Percentiles rank a stretch among this genome's conserved stretches.
These are phyloP conservation scores for Zelopaecilomyces penicillatus DNA, from an alignment of 2,329 filamentous ascomycete species.

Conservation along the genomic window DNA sequence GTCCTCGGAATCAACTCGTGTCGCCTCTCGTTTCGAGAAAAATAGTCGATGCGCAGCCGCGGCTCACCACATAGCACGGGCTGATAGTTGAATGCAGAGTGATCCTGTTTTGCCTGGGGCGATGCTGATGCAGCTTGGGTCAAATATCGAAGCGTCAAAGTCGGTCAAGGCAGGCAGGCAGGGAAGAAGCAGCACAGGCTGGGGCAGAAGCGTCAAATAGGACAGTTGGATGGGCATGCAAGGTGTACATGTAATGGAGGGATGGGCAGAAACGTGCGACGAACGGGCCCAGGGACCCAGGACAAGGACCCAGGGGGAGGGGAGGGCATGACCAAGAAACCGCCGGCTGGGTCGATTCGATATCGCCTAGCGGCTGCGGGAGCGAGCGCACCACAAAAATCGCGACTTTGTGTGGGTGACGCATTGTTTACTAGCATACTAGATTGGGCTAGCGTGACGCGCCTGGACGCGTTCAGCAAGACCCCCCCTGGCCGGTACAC, in stretches of 20 bases:
- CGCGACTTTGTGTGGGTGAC: slow-evolving; percentile 18
- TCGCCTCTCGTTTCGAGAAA: too few species aligned
- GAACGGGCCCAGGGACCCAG: not conserved
- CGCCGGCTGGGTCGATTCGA: slow-evolving; percentile 1
- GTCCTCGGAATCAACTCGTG: too few species aligned
- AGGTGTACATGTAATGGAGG: slow-evolving; percentile 2
- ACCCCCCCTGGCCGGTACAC: slow-evolving; percentile 6
- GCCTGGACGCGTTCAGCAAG: slow-evolving; percentile 23
- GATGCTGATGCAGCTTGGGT: too few species aligned
- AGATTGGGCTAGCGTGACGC: slow-evolving; percentile 21
- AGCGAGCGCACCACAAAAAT: slow-evolving; percentile 2
- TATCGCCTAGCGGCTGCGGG: not conserved
- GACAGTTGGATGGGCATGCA: slow-evolving; percentile 8
- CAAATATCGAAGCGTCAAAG: too few species aligned
- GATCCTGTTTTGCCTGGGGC: too few species aligned
- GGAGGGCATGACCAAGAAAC: not conserved
- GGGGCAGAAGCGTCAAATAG: slow-evolving; percentile 4
- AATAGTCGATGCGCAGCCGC: too few species aligned
- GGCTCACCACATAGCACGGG: too few species aligned
- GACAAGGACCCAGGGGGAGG: not conserved
- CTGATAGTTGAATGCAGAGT: too few species aligned
- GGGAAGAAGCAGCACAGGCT: not conserved
- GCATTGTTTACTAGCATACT: slow-evolving; percentile 30
- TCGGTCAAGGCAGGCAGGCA: slow-evolving; percentile 3
- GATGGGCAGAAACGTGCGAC: slow-evolving; percentile 4